Conservation (phyloP, 2,329 filamentous ascomycete species). For the Colletotrichum sp. region DNA sequence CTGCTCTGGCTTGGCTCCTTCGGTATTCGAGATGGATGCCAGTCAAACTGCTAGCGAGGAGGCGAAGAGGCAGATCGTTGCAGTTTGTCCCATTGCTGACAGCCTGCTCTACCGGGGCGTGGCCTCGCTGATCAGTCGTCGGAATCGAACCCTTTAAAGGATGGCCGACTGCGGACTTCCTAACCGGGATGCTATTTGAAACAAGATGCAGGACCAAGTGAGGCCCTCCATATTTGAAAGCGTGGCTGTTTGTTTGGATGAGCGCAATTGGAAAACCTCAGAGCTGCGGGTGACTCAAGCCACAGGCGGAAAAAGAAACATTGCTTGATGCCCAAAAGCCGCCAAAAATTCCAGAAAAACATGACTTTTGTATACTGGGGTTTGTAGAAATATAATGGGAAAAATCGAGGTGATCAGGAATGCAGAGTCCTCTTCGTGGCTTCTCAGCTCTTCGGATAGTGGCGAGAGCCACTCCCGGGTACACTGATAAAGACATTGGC, state of each 20-base stretch:
- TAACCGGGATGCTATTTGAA: neutral
- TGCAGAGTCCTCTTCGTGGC: neutral
- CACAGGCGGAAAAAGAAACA: constrained; percentile 4
- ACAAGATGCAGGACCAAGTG: neutral
- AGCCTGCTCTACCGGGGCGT: neutral
- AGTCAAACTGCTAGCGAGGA: neutral
- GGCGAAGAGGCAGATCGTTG: neutral
- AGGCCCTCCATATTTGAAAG: neutral
- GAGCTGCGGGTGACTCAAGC: constrained; percentile 6
- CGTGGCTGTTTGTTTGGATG: neutral
- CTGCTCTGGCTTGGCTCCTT: neutral
- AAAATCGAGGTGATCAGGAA: neutral
- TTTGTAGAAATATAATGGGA: neutral
- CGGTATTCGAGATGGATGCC: neutral
- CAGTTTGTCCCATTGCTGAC: neutral
- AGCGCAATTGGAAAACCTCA: neutral
- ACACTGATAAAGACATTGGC: neutral
- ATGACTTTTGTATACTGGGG: neutral
- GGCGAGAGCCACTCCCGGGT: neutral
- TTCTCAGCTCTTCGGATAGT: neutral
- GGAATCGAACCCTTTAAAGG: neutral
- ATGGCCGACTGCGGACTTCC: neutral
- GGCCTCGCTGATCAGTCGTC: neutral
- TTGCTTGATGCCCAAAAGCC: neutral
- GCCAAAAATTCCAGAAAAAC: neutral